phyloP scores from a whole-genome alignment of 345 rosid genomes.

The Euphorbia peplus region DNA sequence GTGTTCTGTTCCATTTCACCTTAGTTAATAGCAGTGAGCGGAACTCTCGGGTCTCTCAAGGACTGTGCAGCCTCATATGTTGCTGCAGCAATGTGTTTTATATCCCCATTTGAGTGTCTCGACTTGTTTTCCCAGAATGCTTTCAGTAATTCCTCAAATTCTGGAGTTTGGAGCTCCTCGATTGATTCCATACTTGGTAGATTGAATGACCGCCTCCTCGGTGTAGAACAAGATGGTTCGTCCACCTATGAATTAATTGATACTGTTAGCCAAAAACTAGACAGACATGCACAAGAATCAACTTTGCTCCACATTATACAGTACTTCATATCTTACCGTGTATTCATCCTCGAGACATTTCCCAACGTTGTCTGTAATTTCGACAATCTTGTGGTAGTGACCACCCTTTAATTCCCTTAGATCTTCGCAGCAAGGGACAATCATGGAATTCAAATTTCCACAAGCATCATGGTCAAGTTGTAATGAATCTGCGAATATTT shows the following conservation, averaged over 20 bases:
- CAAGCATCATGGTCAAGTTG: constrained; percentile 90
- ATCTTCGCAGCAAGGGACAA: constrained; percentile 73
- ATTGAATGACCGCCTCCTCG: constrained; percentile 67
- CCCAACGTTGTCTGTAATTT: constrained; percentile 80
- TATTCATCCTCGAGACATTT: constrained; percentile 90
- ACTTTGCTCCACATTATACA: background rate
- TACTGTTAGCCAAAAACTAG: background rate
- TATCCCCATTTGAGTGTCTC: constrained; percentile 74
- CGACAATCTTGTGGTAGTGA: constrained; percentile 76
- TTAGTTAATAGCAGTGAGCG: constrained; percentile 86
- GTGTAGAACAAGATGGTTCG: constrained; percentile 90
- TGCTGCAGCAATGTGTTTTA: constrained; percentile 51
- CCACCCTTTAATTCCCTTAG: constrained; percentile 77
- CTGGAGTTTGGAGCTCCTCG: constrained; percentile 85
- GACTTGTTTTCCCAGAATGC: constrained; percentile 65
- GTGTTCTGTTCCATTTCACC: constrained; percentile 10
- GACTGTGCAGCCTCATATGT: constrained; percentile 64
- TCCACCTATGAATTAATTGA: constrained; percentile 51
- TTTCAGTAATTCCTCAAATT: constrained; percentile 73
- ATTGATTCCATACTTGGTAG: constrained; percentile 73
- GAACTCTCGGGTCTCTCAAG: constrained; percentile 70
- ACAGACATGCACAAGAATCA: background rate
- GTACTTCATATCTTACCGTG: constrained; percentile 40
- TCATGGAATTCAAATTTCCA: constrained; percentile 74
- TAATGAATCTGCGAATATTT: constrained; percentile 59